phyloP scores from a whole-genome alignment of 495 filamentous ascomycete species.

The Parmelia sp. region DNA sequence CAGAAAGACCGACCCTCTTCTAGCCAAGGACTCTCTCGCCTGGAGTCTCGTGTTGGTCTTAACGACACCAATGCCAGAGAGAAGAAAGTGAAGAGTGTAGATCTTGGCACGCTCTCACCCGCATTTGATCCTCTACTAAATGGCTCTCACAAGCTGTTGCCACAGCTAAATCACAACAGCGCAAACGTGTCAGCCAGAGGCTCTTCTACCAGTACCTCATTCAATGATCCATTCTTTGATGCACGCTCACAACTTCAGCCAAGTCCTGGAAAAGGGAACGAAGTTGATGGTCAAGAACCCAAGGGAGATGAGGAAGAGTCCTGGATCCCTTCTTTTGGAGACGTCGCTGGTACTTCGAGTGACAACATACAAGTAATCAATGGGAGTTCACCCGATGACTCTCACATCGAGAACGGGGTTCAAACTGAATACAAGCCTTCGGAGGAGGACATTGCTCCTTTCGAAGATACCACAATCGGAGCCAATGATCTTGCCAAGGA shows the following conservation, averaged over 20 bases:
- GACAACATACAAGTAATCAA: neutral
- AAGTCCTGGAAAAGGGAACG: neutral
- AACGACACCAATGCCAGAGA: slow-evolving; percentile 13
- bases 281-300: neutral
- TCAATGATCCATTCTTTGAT: slow-evolving; percentile 25
- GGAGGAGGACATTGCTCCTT: neutral
- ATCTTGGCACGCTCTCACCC: slow-evolving; percentile 11
- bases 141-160: neutral
- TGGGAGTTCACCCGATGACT: neutral
- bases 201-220: neutral
- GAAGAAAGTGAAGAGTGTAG: slow-evolving; percentile 22
- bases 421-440: neutral
- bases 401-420: neutral
- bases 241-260: slow-evolving; percentile 13
- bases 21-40: slow-evolving; percentile 17
- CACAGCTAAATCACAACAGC: neutral
- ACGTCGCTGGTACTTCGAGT: neutral
- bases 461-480: neutral
- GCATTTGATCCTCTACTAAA: neutral
- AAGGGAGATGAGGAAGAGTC: slow-evolving; percentile 3
- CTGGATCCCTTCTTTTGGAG: slow-evolving; percentile 20
- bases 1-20: slow-evolving; percentile 21
- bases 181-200: slow-evolving; percentile 6
- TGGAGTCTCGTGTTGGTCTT: slow-evolving; percentile 6
- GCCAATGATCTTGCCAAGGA: neutral